phyloP scores from a whole-genome alignment of 2,329 filamentous ascomycete species.

The Cytospora piceicola region DNA sequence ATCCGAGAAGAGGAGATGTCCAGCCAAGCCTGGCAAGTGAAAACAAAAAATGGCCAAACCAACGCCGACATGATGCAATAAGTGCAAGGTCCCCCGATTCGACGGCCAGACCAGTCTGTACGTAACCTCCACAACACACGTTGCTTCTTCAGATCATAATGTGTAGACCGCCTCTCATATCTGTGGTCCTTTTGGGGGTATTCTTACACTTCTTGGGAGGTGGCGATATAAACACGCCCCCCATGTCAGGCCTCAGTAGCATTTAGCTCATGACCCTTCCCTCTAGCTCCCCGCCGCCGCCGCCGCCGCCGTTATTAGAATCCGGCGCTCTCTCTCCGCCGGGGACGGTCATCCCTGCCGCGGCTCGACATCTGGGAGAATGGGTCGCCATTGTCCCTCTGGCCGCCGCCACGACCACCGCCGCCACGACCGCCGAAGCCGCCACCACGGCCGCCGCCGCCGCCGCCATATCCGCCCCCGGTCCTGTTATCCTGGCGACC shows the following conservation, averaged over 20 bases:
- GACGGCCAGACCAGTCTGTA: background rate
- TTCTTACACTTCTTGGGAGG: constrained; percentile 1
- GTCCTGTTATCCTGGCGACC: background rate
- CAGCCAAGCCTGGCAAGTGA: background rate
- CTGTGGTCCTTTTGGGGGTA: background rate
- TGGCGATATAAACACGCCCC: background rate
- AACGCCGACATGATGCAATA: constrained; percentile 2
- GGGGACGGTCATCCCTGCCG: constrained; percentile 7
- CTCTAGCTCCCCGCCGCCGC: background rate
- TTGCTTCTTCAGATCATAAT: background rate
- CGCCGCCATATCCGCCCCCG: constrained; percentile 6
- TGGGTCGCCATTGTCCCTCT: constrained; percentile 13
- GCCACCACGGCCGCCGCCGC: constrained; percentile 3
- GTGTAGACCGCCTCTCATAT: background rate
- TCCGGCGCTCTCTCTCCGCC: background rate
- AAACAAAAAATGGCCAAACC: background rate
- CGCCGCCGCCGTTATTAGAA: constrained; percentile 11
- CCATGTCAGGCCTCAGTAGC: constrained; percentile 3
- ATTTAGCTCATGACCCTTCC: background rate
- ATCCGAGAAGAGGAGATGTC: constrained; percentile 3
- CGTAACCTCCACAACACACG: background rate
- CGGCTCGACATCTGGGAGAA: constrained; percentile 19
- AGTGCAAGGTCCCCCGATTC: background rate
- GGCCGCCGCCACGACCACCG: background rate
- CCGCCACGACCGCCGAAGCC: constrained; percentile 8